phyloP scores from a whole-genome alignment of 805 yeast species.

The Candida ficus region DNA sequence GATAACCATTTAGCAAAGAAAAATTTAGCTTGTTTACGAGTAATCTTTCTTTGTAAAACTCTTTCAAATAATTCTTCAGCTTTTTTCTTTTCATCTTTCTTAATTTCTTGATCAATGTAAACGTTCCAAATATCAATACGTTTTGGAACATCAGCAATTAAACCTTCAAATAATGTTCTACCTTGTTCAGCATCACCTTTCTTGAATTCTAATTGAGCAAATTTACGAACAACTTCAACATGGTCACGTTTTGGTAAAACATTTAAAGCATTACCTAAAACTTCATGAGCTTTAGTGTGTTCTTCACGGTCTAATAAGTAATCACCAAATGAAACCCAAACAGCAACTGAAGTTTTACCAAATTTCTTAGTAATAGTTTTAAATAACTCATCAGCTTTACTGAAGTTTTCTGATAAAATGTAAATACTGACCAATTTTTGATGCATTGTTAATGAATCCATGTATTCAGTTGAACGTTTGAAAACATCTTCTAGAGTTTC shows the following conservation, averaged over 20 bases:
- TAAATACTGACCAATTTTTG: slow-evolving; percentile 74
- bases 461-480: slow-evolving; percentile 80
- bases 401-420: slow-evolving; percentile 63
- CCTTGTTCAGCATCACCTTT: slow-evolving; percentile 94
- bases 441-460: slow-evolving; percentile 84
- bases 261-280: slow-evolving; percentile 71
- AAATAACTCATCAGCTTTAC: slow-evolving; percentile 66
- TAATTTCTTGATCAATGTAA: slow-evolving; percentile 89
- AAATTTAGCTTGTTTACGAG: slow-evolving; percentile 88
- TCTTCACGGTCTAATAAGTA: slow-evolving; percentile 58
- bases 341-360: slow-evolving; percentile 57
- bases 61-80: slow-evolving; percentile 82
- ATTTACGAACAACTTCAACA: slow-evolving; percentile 77
- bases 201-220: slow-evolving; percentile 80
- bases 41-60: slow-evolving; percentile 57
- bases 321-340: slow-evolving; percentile 82
- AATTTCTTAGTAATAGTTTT: slow-evolving; percentile 71
- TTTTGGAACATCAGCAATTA: slow-evolving; percentile 84
- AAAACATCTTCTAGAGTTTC: slow-evolving; percentile 78
- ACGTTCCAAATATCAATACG: slow-evolving; percentile 94
- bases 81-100: slow-evolving; percentile 56
- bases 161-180: slow-evolving; percentile 89
- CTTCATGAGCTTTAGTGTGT: slow-evolving; percentile 58
- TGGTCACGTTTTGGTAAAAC: slow-evolving; percentile 67
- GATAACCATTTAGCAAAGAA: slow-evolving; percentile 90